Percentiles rank a stretch among this genome's conserved stretches.
These are phyloP conservation scores for Spinellus fusiger DNA, from an alignment of 192 early-diverging fungal genomes.

Conservation along the genomic window DNA sequence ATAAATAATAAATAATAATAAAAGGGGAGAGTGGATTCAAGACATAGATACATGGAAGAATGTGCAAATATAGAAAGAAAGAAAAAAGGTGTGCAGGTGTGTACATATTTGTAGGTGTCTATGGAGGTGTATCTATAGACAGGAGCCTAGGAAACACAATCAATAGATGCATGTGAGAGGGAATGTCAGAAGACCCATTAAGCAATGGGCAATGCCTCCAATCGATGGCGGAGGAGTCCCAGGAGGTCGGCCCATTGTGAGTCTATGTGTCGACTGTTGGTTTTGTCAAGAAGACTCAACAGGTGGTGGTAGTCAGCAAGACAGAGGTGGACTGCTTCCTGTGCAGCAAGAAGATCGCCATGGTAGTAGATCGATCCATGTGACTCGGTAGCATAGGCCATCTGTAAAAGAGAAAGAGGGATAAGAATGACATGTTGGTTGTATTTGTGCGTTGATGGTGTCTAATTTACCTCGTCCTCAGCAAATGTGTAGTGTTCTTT, in stretches of 20 bases:
- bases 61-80: no score
- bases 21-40: no score
- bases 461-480: constrained; percentile 12
- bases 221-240: not conserved
- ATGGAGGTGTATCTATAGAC: no score
- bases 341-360: constrained; percentile 10
- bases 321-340: constrained; percentile 9
- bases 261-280: not conserved
- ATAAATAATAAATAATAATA: no score
- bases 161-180: no score
- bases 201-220: no score
- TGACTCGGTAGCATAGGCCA: constrained; percentile 15
- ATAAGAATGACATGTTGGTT: no score
- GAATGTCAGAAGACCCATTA: no score
- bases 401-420: not conserved
- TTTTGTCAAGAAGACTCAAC: not conserved
- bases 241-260: not conserved
- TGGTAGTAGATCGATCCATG: constrained; percentile 19
- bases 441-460: not conserved
- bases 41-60: no score
- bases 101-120: no score
- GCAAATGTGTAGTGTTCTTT: not conserved
- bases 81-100: no score
- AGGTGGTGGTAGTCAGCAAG: not conserved
- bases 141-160: no score